Evolutionary conservation across 345 rosid species (phyloP), one percentile per base, ranked within the genome.

Genomic region (Odontarrhena argentea): DNA sequence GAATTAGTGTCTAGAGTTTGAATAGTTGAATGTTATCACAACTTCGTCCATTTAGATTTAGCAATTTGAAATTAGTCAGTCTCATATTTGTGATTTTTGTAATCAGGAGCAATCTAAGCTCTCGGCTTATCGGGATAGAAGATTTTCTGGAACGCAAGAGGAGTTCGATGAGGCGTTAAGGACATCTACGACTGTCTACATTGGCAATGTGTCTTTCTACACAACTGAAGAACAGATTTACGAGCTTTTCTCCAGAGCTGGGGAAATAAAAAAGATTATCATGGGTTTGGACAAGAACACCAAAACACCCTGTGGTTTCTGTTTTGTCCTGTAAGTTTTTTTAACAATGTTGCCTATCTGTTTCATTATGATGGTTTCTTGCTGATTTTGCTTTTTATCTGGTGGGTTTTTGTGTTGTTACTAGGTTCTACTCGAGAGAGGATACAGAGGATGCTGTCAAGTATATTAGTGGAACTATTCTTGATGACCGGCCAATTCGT

Each of bases 141-240:
- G 82, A 74, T 94, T 88, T 55, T 76, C 83, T 3, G 99, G 99
- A 9, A 72, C 87, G 3, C 96, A 91, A 53, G 99, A 91, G 44
- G 99, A 91, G 55, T 94, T 91, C 13, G 99, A 94, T 8, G 86
- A 85, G 9, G 86, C 96, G 3, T 79, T 94, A 42, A 75, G 57
- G 65, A 55, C 80, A 35, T 87, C 99, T n/a, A 62, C 82, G 0
- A 94, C 97, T 44, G 83, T 88, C 36, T 94, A 94, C 71, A 67
- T 94, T 8, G 99, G 99, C 35, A 94, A 94, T 75, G 88, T 91
- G 84, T 94, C 99, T 9, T 94, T 94, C 34, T 94, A 94, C 69
- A 87, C 99, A 1, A 94, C 99, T 1, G 99, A 94, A 70, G 99
- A 94, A 76, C 99, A 91, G 81, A 86, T 94, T 67, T 94, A 91